These are phyloP conservation scores for Hypomyces rosellus DNA, from an alignment of 2,329 filamentous ascomycete genomes.

Conservation along the genomic window DNA sequence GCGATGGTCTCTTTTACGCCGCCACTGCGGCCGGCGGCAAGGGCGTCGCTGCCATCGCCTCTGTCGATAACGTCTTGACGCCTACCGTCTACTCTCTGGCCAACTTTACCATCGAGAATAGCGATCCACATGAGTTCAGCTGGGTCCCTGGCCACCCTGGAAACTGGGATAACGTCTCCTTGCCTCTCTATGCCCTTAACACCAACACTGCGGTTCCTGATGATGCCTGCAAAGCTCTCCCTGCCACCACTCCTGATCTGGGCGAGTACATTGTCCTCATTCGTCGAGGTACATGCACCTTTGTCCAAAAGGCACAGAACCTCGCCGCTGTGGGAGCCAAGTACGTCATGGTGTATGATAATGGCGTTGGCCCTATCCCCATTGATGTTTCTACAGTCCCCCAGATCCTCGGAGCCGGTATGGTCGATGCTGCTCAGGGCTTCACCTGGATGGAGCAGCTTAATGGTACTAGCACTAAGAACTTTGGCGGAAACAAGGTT, in stretches of 20 bases:
- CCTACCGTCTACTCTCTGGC: slow-evolving; percentile 32
- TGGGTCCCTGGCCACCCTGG: slow-evolving; percentile 36
- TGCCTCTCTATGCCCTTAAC: slow-evolving; percentile 44
- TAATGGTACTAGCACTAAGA: slow-evolving; percentile 11
- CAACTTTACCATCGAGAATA: slow-evolving; percentile 30
- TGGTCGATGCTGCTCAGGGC: slow-evolving; percentile 37
- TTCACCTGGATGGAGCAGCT: slow-evolving; percentile 38
- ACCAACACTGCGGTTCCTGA: slow-evolving; percentile 41
- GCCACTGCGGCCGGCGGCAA: slow-evolving; percentile 34
- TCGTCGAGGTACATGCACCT: slow-evolving; percentile 52
- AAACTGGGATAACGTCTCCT: slow-evolving; percentile 38
- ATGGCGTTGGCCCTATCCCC: slow-evolving; percentile 27
- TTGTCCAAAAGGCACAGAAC: slow-evolving; percentile 47
- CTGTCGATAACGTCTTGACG: slow-evolving; percentile 33
- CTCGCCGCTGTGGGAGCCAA: slow-evolving; percentile 49
- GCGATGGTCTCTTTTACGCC: slow-evolving; percentile 34
- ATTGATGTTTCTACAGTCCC: slow-evolving; percentile 24
- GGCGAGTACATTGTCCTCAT: slow-evolving; percentile 53
- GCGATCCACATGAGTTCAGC: slow-evolving; percentile 32
- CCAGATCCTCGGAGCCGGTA: slow-evolving; percentile 32
- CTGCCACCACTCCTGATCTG: slow-evolving; percentile 50
- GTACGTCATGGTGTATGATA: slow-evolving; percentile 59
- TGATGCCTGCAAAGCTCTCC: slow-evolving; percentile 47
- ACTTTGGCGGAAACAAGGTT: slow-evolving; percentile 33
- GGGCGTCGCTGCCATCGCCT: slow-evolving; percentile 38